Base-by-base conservation (phyloP, 2,329 filamentous ascomycete species). In the Paracorniculantispora psalliotae region DNA sequence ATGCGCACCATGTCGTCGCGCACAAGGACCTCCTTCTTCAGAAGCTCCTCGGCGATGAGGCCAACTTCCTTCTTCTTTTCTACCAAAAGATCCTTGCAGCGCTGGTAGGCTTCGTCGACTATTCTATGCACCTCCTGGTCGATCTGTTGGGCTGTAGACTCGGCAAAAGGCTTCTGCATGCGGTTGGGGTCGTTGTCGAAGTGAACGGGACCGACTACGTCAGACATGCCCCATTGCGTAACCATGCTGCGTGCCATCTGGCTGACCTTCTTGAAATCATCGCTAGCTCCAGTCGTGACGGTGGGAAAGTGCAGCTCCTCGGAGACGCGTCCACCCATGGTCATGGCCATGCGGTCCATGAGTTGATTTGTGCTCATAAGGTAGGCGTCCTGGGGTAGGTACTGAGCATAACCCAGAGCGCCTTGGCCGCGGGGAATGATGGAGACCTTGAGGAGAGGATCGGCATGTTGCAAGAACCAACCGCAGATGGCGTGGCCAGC, bases 301-400 rank as follows among this genome's bases (percentile, higher is more conserved):
- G 92, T 96, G 35, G 94, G 88, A 75, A 99, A 99, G 77, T 99
- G 93, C 8, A 99, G 78, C 75, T 99, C 94, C 76, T 99, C 94
- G 21, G 89, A 94, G 25, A 99, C 90, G 64, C 94, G 91, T 1
- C 94, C 94, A 66, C 92, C 94, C 58, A 99, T 87, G 2, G 93
- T 97, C 94, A 99, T 99, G 64, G 94, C 94, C 94, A 99, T 99
- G 66, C 94, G 92, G 73, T 99, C 94, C 91, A 97, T 96, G 44
- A 99, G 81, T 76, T 99, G 94, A 71, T 92, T 88, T 63, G 91
- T 88, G 69, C 89, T 96, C 92, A 99, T 94, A 63, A 99, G 83
- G 73, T 97, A 97, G 9, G 91, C 91, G 70, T 99, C 94, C 23
- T 88, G 82, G 1, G 94, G 94, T n/a, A 99, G 83, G 72, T 97